Percentiles rank a stretch among this genome's conserved stretches.
Conservation (phyloP, 2,329 filamentous ascomycete species). For the Fusarium penzigii region DNA sequence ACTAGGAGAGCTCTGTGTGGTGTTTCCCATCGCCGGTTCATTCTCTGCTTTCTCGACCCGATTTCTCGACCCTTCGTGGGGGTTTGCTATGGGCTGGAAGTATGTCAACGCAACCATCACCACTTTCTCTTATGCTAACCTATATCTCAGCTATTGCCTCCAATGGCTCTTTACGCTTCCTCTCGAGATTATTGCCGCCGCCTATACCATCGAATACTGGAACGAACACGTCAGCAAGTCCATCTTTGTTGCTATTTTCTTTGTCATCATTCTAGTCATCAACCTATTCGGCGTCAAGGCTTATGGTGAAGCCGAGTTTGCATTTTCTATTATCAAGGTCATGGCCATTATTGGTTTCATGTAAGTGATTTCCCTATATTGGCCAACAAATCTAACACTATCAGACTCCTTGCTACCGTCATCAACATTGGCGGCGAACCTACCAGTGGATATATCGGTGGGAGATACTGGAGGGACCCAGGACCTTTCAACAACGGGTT, state of each 20-base stretch:
- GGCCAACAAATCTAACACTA: slow-evolving; percentile 1
- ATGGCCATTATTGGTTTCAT: slow-evolving; percentile 86
- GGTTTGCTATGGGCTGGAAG: slow-evolving; percentile 96
- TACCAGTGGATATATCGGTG: slow-evolving; percentile 76
- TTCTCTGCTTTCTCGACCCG: slow-evolving; percentile 94
- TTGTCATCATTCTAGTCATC: slow-evolving; percentile 72
- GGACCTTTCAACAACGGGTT: slow-evolving; percentile 83
- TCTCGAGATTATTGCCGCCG: slow-evolving; percentile 82
- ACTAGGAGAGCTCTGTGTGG: slow-evolving; percentile 85
- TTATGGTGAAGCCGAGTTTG: slow-evolving; percentile 87
- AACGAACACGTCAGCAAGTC: slow-evolving; percentile 62
- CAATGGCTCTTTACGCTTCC: slow-evolving; percentile 86
- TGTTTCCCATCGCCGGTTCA: slow-evolving; percentile 88
- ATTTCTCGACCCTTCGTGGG: slow-evolving; percentile 92
- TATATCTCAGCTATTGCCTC: slow-evolving; percentile 66
- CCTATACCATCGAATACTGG: slow-evolving; percentile 85
- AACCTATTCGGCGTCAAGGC: slow-evolving; percentile 87
- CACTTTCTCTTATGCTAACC: not conserved
- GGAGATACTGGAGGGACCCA: slow-evolving; percentile 72
- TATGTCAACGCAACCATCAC: slow-evolving; percentile 41
- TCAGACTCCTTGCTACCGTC: slow-evolving; percentile 78
- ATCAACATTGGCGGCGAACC: slow-evolving; percentile 81
- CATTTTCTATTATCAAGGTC: slow-evolving; percentile 85
- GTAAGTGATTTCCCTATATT: slow-evolving; percentile 49
- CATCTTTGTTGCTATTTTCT: slow-evolving; percentile 82